phyloP scores from a whole-genome alignment of 331 rosid genomes.

The Acacia concinna region DNA sequence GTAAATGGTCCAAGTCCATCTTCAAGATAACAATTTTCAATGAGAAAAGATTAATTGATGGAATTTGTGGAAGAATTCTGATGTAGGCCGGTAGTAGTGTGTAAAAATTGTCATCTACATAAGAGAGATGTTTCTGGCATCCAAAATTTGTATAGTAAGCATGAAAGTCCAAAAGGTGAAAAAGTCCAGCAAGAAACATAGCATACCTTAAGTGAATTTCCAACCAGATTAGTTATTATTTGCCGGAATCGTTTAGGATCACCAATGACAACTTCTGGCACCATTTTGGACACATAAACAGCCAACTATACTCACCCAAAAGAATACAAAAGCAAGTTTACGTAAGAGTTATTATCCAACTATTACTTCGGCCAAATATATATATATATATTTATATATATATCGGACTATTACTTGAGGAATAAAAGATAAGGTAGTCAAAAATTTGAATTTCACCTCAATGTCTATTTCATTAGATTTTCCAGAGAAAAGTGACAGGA shows the following conservation, averaged over 20 bases:
- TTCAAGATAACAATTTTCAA: background rate
- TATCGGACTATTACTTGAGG: conserved; percentile 10
- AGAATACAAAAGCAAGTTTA: conserved; percentile 27
- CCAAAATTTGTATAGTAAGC: background rate
- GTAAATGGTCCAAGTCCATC: background rate
- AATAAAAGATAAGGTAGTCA: conserved; percentile 16
- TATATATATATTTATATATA: too few relatives aligned
- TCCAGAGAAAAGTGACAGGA: conserved; percentile 67
- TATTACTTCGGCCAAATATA: too few relatives aligned
- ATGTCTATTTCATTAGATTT: conserved; percentile 73
- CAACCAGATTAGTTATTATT: conserved; percentile 87
- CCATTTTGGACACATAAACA: conserved; percentile 76
- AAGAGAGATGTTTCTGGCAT: conserved; percentile 4
- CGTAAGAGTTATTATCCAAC: conserved; percentile 28
- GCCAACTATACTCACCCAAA: conserved; percentile 74
- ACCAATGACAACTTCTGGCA: conserved; percentile 81
- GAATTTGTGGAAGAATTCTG: background rate
- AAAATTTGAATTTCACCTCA: conserved; percentile 59
- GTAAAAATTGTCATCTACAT: background rate
- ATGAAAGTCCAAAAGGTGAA: background rate
- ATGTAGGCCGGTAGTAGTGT: background rate
- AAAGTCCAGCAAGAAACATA: conserved; percentile 15
- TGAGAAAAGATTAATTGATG: background rate
- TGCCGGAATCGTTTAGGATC: conserved; percentile 91
- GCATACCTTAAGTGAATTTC: conserved; percentile 84